Evolutionary conservation across 192 early-diverging fungal genomes (phyloP), one percentile per base, ranked within the genome.

Genomic region (Coemansia javaensis): DNA sequence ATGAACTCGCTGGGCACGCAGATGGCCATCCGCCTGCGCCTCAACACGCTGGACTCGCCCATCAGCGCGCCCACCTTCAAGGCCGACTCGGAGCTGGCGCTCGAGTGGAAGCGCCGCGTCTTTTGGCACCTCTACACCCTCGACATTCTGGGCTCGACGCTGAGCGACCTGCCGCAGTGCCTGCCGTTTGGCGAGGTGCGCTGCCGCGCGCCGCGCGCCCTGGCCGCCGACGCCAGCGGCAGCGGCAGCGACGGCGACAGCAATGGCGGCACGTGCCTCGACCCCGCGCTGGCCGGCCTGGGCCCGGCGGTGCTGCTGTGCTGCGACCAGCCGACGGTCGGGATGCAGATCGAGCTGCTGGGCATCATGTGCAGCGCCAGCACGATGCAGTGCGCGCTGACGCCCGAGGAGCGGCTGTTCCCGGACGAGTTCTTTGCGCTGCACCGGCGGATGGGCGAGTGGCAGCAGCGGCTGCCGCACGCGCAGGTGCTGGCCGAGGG

Each of bases 21-120:
- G 46, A 74, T 74, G 70, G 70, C 70, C 30, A 57, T 74, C 7
- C 70, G 70, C 13, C 21, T 74, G 54, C 53, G 63, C 3, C 59
- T 74, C 50, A 62, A 62, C 51, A 59, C 70, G 7, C 32, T 74
- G 40, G 70, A 74, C 50, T 61, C 63, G 45, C 63, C 64, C 32
- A 44, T 65, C 9, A 66, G 53, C 38, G 28, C 46, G 14, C 54
- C 22, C 14, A 45, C 55, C 4, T 74, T 74, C 38, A 44, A 34
- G 10, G 38, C 41, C 37, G 64, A 74, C 50, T 34, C 53, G 13
- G 42, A 43, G 37, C 15, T 58, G 41, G 46, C 24, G 2, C 64
- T 33, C 46, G 70, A 74, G 44, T 74, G 70, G 70, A 74, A 74
- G 50, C 53, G 70, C 1, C 63, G 70, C 5, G 64, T 74, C 50